These are phyloP conservation scores for Astrephomene gubernaculifera DNA, from an alignment of 139 green algal genomes.

Conservation along the genomic window DNA sequence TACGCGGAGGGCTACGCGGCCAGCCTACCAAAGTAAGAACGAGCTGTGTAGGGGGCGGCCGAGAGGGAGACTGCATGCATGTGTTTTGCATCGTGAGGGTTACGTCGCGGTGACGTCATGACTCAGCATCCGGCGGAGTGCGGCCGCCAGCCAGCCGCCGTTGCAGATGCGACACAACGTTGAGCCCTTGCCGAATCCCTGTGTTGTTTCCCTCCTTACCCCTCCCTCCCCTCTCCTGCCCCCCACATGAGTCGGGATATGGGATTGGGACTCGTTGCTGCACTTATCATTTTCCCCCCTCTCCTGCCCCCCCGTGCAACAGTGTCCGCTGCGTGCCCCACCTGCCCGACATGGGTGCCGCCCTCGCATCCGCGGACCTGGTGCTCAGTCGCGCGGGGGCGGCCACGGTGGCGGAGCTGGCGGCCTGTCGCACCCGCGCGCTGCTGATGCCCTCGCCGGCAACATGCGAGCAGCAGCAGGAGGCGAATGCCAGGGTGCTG, in stretches of 20 bases:
- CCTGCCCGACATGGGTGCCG: not conserved
- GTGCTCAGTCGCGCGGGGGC: constrained; percentile 24
- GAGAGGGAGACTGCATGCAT: too few species aligned
- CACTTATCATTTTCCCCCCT: too few species aligned
- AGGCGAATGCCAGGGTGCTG: constrained; percentile 27
- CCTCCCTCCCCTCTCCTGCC: not conserved
- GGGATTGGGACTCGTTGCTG: too few species aligned
- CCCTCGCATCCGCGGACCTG: constrained; percentile 15
- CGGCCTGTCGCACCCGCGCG: not conserved
- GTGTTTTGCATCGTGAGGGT: too few species aligned
- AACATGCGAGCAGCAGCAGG: constrained; percentile 20
- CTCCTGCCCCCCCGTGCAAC: not conserved
- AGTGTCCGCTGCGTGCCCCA: constrained; percentile 7
- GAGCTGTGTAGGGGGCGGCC: not conserved
- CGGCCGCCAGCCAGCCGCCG: too few species aligned
- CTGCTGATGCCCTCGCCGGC: constrained; percentile 39
- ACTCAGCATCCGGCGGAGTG: too few species aligned
- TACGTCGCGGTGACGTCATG: too few species aligned
- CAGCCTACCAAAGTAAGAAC: not conserved
- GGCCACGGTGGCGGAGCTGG: constrained; percentile 32
- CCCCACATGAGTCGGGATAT: too few species aligned
- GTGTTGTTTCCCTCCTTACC: too few species aligned
- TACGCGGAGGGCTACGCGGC: not conserved
- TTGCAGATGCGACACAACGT: too few species aligned
- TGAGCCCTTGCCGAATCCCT: too few species aligned